Conservation (phyloP, 1,139 yeast genomes). For the Suhomyces coccinellae region DNA sequence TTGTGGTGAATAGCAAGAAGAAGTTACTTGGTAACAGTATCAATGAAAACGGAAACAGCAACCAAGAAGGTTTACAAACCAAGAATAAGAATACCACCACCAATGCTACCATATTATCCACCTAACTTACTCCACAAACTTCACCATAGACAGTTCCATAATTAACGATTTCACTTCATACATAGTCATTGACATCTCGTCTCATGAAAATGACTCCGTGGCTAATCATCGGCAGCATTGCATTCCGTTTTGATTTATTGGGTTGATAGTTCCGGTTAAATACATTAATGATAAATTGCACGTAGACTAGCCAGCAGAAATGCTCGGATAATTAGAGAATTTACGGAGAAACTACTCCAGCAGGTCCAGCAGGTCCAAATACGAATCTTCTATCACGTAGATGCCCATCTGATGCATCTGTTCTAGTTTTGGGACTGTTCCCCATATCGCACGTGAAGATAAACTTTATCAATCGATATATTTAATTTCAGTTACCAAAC, state of each 20-base stretch:
- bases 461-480: too few species aligned
- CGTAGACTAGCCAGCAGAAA: not conserved
- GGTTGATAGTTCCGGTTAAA: slow-evolving; percentile 7
- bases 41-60: slow-evolving; percentile 11
- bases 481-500: too few species aligned
- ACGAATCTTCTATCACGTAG: too few species aligned
- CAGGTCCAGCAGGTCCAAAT: too few species aligned
- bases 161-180: slow-evolving; percentile 7
- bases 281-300: not conserved
- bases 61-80: slow-evolving; percentile 8
- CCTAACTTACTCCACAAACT: slow-evolving; percentile 6
- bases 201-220: slow-evolving; percentile 2
- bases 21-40: slow-evolving; percentile 12
- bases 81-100: slow-evolving; percentile 12
- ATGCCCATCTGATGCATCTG: too few species aligned
- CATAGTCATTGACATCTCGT: slow-evolving; percentile 1
- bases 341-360: too few species aligned
- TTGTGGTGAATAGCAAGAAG: slow-evolving; percentile 11
- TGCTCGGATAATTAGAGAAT: not conserved
- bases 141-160: slow-evolving; percentile 7
- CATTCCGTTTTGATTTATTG: slow-evolving; percentile 5
- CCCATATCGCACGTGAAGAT: too few species aligned
- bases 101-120: slow-evolving; percentile 15
- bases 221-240: slow-evolving; percentile 3
- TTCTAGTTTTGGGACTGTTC: too few species aligned